Evolutionary conservation across 2,329 filamentous ascomycete genomes (phyloP).

Genomic region (Fusarium fujikuroi): DNA sequence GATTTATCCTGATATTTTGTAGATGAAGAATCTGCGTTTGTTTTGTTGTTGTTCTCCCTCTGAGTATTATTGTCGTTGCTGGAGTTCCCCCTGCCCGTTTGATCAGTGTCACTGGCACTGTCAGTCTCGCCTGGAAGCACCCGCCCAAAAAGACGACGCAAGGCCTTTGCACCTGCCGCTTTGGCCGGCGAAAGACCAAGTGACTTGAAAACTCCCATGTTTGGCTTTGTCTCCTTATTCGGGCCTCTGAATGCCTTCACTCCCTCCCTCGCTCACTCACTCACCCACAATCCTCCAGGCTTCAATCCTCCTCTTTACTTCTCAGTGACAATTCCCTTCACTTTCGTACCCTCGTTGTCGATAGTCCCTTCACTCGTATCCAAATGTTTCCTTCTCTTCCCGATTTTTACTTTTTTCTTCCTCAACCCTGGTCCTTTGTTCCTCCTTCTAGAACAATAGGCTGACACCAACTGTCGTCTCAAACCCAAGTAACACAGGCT

Average conservation of each 20-base stretch:
- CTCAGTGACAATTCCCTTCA: background rate
- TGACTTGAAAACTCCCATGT: constrained; percentile 46
- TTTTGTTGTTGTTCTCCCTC: constrained; percentile 6
- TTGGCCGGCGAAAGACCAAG: constrained; percentile 47
- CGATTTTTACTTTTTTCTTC: background rate
- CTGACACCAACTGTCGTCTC: background rate
- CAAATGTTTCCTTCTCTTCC: background rate
- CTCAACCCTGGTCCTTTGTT: background rate
- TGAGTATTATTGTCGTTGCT: constrained; percentile 12
- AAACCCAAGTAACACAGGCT: background rate
- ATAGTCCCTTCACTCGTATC: background rate
- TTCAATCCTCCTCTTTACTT: background rate
- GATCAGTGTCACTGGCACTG: constrained; percentile 27
- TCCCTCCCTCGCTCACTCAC: background rate
- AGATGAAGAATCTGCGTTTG: background rate
- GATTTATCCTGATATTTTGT: background rate
- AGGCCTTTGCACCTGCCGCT: constrained; percentile 43
- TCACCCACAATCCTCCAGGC: background rate
- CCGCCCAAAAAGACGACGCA: constrained; percentile 48
- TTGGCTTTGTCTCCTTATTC: background rate
- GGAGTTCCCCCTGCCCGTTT: constrained; percentile 26
- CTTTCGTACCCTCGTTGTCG: background rate
- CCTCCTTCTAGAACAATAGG: background rate
- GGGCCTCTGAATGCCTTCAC: background rate
- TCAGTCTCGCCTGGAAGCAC: constrained; percentile 39